Evolutionary conservation across 768 basidiomycete species (phyloP), one percentile per base, ranked within the genome.

Genomic region (Clathrus columnatus): DNA sequence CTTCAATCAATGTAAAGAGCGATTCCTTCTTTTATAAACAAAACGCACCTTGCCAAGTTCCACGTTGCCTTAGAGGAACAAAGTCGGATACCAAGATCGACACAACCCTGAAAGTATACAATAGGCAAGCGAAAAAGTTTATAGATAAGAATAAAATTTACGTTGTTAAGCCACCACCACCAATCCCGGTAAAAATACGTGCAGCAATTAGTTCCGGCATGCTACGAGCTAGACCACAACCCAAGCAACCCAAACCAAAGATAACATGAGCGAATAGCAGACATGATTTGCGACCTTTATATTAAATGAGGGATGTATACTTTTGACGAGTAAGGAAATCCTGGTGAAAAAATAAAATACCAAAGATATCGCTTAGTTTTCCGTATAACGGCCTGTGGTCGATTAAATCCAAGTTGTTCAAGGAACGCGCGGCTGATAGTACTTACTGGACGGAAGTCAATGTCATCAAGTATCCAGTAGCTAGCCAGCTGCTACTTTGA

Each of bases 31-130:
- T 26, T 21, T 8, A 45, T 8, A 10, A n/a, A 26, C 24, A n/a
- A 5, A 1, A 57, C 64, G 2, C 21, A 75, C 81, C 84, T 77
- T 85, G 83, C 77, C 82, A 83, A 17, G 81, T 84, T 23, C 84
- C 84, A 50, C 83, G 72, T 21, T 73, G 73, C 2, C 83, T 73
- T 46, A 85, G 69, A 0, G 83, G 81, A 1, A 84, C 77, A 17
- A 84, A 69, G 59, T 85, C 84, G 2, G 81, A 83, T 67, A 85
- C 73, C 30, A 85, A 75, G 53, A 86, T 84, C 51, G 78, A 80
- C 14, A 77, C 78, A 23, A 84, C 69, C 1, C 82, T 83, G 30
- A 20, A 16, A 16, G 11, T n/a, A 4, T 46, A 14, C 27, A 45
- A 26, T 32, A 52, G 16, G 29, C 18, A 26, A 45, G 20, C 23